A percentile compares a stretch with the other conserved stretches of the same genome.
Conservation (phyloP, 2,329 filamentous ascomycete genomes). For the Arthrobotrys sinensis region DNA sequence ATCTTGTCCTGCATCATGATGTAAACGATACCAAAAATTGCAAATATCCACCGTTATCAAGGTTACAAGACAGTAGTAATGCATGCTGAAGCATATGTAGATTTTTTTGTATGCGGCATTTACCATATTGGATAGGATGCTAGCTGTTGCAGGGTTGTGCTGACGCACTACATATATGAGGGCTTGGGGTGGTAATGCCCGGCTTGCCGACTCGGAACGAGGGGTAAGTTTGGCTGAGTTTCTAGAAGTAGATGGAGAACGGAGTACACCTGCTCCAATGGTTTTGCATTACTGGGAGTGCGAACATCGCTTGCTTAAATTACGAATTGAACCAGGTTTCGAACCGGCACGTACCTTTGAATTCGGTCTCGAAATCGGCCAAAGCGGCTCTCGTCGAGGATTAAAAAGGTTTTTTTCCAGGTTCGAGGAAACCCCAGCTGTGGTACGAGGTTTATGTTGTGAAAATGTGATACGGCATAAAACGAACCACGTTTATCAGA, state of each 20-base stretch:
- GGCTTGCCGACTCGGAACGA: conserved; percentile 36
- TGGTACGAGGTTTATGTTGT: conserved; percentile 50
- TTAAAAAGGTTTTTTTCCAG: conserved; percentile 23
- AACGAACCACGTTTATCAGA: conserved; percentile 38
- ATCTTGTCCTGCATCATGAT: conserved; percentile 38
- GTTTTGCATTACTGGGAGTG: conserved; percentile 23
- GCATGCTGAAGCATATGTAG: conserved; percentile 25
- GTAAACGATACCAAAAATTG: conserved; percentile 32
- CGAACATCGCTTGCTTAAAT: conserved; percentile 48
- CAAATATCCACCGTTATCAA: conserved; percentile 31
- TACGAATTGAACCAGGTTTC: conserved; percentile 24
- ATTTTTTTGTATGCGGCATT: conserved; percentile 61
- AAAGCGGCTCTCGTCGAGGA: conserved; percentile 26
- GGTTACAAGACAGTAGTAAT: background rate
- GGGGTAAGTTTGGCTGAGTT: conserved; percentile 21
- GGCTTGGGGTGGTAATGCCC: conserved; percentile 35
- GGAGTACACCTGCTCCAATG: conserved; percentile 27
- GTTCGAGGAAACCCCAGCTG: conserved; percentile 36
- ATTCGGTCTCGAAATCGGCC: conserved; percentile 2
- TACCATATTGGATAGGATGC: conserved; percentile 37
- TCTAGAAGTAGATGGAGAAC: conserved; percentile 10
- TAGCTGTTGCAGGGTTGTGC: conserved; percentile 53
- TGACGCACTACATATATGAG: conserved; percentile 51
- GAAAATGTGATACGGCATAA: conserved; percentile 48
- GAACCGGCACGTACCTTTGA: conserved; percentile 12